Evolutionary conservation across 2,329 filamentous ascomycete species (phyloP), one percentile per base, ranked within the genome.

Genomic region (Ophiostoma piceae): DNA sequence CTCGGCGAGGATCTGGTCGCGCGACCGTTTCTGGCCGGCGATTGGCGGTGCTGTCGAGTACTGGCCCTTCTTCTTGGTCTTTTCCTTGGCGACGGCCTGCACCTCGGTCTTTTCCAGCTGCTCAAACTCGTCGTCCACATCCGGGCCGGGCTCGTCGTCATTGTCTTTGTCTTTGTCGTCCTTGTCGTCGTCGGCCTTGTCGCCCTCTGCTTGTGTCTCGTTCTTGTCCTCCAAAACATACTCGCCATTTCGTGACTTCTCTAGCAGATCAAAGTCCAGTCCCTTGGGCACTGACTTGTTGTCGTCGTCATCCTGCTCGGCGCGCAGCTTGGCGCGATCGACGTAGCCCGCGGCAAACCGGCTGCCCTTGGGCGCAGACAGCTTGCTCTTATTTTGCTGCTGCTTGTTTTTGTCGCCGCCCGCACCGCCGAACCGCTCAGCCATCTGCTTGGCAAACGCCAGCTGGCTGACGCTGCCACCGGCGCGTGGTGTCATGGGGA

Each of bases 401-500:
- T 67, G 43, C 47, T 65, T 47, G 12, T 67, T 14, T n/a, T 64
- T 37, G 54, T 41, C 57, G 68, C 86, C 84, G 22, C 74, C 74
- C n/a, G 74, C 74, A 78, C 85, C 74, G 78, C 85, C 81, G 76
- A 86, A 88, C 72, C 89, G 86, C 75, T 96, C 92, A 51, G 92
- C 90, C 41, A 96, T 84, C 78, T 97, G 94, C 74, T 89, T 90
- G 29, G 91, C 90, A 78, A 97, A 97, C 70, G 95, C 90, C 69
- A 85, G 81, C 68, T 85, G 84, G 54, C 81, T 77, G 8, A 79
- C 76, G 60, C 82, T 83, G 73, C 82, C 82, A 14, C 93, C 83
- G 32, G 90, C 87, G 67, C 92, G 90, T 90, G 94, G 94, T 66
- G 94, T 97, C 94, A 97, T 97, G 70, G 92, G 92, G 72, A 97